Percentiles rank a stretch among this genome's conserved stretches.
phyloP scores from a whole-genome alignment of 148 eudicot species.

The Chenopodium quinoa region DNA sequence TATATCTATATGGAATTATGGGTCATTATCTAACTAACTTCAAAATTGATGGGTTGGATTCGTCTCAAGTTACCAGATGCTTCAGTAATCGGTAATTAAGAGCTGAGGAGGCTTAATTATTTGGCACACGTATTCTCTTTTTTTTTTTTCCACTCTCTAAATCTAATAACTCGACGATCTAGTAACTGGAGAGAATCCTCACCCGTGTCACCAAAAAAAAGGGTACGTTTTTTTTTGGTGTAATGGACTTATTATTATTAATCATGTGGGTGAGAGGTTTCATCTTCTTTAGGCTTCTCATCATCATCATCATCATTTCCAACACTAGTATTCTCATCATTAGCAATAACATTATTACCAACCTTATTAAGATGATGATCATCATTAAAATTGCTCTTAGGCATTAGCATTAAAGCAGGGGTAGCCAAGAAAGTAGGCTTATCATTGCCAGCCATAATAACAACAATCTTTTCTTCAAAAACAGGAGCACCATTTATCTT shows the following conservation, averaged over 20 bases:
- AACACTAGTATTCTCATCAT: background rate
- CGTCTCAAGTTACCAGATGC: background rate
- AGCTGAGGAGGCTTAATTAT: background rate
- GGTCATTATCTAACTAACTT: slow-evolving; percentile 3
- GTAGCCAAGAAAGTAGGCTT: slow-evolving; percentile 73
- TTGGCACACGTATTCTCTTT: background rate
- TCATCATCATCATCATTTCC: slow-evolving; percentile 11
- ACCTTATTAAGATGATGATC: background rate
- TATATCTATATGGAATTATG: background rate
- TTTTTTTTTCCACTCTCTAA: too few species aligned
- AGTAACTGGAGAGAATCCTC: background rate
- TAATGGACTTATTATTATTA: background rate
- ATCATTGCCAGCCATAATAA: slow-evolving; percentile 77
- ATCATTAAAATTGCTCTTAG: slow-evolving; percentile 12
- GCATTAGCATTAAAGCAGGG: slow-evolving; percentile 41
- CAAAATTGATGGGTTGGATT: background rate
- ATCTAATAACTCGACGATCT: background rate
- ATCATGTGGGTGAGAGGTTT: slow-evolving; percentile 4
- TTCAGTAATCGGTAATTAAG: background rate
- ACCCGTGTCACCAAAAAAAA: background rate
- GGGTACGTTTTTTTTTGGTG: too few species aligned
- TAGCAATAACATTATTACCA: background rate
- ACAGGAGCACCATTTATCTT: slow-evolving; percentile 27
- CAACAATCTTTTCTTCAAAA: slow-evolving; percentile 62
- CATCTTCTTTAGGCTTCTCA: slow-evolving; percentile 17